Percentiles rank a stretch among this genome's conserved stretches.
These are phyloP conservation scores for Yamadazyma scolyti DNA, from an alignment of 805 yeast genomes.

Conservation along the genomic window DNA sequence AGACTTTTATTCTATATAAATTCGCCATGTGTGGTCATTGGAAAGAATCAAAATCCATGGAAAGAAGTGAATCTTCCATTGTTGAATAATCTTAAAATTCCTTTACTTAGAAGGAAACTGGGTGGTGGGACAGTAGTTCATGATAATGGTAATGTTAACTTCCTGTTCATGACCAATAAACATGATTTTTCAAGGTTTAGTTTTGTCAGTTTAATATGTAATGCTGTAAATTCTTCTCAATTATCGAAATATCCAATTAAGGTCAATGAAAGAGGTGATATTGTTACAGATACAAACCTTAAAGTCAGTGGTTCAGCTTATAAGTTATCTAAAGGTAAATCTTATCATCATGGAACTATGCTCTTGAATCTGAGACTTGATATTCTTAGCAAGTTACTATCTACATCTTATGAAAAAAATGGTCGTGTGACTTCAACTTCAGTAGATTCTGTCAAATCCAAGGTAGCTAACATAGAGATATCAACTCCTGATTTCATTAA, in stretches of 20 bases:
- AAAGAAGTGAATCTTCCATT: slow-evolving; percentile 68
- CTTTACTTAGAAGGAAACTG: slow-evolving; percentile 71
- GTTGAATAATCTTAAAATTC: slow-evolving; percentile 48
- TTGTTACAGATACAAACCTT: slow-evolving; percentile 40
- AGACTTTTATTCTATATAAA: slow-evolving; percentile 73
- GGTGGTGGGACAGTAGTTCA: slow-evolving; percentile 99
- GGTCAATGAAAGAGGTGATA: slow-evolving; percentile 79
- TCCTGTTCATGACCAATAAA: slow-evolving; percentile 71
- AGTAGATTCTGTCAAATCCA: slow-evolving; percentile 76
- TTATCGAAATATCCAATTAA: slow-evolving; percentile 23
- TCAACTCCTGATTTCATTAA: slow-evolving; percentile 43
- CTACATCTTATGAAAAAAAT: slow-evolving; percentile 36
- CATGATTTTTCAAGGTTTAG: slow-evolving; percentile 57
- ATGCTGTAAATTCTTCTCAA: slow-evolving; percentile 22
- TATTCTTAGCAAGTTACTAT: slow-evolving; percentile 57
- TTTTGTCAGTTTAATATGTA: slow-evolving; percentile 45
- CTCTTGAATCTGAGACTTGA: slow-evolving; percentile 62
- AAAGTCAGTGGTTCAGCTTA: slow-evolving; percentile 94
- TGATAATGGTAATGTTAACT: slow-evolving; percentile 85
- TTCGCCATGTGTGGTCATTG: slow-evolving; percentile 84
- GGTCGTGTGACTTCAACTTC: slow-evolving; percentile 43
- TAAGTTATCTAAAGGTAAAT: slow-evolving; percentile 73
- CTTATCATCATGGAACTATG: slow-evolving; percentile 97
- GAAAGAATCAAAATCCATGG: slow-evolving; percentile 96
- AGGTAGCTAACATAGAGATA: slow-evolving; percentile 65